Percentiles rank a stretch among this genome's conserved stretches.
phyloP scores from a whole-genome alignment of 1,284 basidiomycete species.

The Boletus smithii region DNA sequence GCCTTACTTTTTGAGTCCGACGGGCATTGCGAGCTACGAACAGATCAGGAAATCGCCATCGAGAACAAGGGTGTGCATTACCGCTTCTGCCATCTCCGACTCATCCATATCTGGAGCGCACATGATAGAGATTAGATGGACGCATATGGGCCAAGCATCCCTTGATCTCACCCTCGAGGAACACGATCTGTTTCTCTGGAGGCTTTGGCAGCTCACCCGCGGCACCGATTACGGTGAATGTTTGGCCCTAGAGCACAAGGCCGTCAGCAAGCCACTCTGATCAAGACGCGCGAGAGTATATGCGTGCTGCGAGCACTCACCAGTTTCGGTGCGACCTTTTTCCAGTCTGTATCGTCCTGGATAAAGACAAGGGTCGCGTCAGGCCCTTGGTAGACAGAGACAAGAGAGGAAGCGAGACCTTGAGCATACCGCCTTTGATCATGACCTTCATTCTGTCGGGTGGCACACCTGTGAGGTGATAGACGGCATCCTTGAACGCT shows the following conservation, averaged over 20 bases:
- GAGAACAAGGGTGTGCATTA: slow-evolving; percentile 37
- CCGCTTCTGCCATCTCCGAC: slow-evolving; percentile 73
- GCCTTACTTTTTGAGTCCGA: slow-evolving; percentile 63
- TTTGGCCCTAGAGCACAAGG: slow-evolving; percentile 56
- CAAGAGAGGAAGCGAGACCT: slow-evolving; percentile 45
- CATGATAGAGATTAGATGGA: slow-evolving; percentile 14
- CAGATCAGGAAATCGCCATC: slow-evolving; percentile 4
- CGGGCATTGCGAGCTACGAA: slow-evolving; percentile 57
- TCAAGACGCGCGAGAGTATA: not conserved
- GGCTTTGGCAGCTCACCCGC: slow-evolving; percentile 90
- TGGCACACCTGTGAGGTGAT: slow-evolving; percentile 83
- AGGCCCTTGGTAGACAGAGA: slow-evolving; percentile 10
- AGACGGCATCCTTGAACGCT: slow-evolving; percentile 82
- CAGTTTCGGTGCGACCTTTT: slow-evolving; percentile 77
- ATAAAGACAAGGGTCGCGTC: not conserved
- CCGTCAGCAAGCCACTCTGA: not conserved
- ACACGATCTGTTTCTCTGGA: slow-evolving; percentile 75
- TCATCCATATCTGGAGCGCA: slow-evolving; percentile 81
- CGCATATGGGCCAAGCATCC: not conserved
- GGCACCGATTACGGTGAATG: slow-evolving; percentile 87
- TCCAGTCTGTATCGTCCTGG: slow-evolving; percentile 84
- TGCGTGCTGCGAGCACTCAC: slow-evolving; percentile 41
- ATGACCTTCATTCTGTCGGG: slow-evolving; percentile 94
- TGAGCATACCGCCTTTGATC: slow-evolving; percentile 91
- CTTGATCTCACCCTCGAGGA: slow-evolving; percentile 63